Conservation (phyloP, 2,329 filamentous ascomycete genomes). For the Golovinomyces cichoracearum region DNA sequence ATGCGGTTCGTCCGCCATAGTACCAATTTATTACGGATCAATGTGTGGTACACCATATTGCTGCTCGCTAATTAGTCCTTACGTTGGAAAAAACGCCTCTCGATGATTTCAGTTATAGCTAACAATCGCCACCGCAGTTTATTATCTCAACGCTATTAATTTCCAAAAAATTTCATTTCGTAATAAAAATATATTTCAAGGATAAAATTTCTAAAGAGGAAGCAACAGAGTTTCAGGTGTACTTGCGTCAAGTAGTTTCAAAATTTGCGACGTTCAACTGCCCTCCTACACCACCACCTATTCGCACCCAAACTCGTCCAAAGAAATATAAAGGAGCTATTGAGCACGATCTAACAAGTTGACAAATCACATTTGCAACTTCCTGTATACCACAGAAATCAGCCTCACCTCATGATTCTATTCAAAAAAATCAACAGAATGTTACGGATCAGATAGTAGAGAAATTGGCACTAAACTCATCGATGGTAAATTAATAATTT, state of each 20-base stretch:
- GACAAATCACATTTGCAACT: background rate
- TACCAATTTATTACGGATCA: too few species aligned
- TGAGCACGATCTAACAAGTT: background rate
- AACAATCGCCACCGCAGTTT: background rate
- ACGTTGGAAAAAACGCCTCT: too few species aligned
- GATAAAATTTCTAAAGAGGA: too few species aligned
- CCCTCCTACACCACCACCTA: background rate
- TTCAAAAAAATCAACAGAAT: background rate
- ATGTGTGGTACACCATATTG: too few species aligned
- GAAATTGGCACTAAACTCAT: too few species aligned
- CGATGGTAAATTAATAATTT: too few species aligned
- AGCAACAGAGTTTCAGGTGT: too few species aligned
- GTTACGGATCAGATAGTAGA: too few species aligned
- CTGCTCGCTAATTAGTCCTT: too few species aligned
- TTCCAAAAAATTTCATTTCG: background rate
- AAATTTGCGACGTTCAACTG: too few species aligned
- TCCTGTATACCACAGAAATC: background rate
- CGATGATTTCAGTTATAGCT: too few species aligned
- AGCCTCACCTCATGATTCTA: background rate
- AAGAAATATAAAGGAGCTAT: background rate
- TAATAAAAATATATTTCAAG: background rate
- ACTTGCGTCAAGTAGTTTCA: too few species aligned
- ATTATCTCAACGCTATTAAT: background rate
- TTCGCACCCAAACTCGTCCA: background rate
- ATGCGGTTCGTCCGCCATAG: background rate